Base-by-base conservation (phyloP, 495 filamentous ascomycete genomes). In the Chaetomium cochliodes region DNA sequence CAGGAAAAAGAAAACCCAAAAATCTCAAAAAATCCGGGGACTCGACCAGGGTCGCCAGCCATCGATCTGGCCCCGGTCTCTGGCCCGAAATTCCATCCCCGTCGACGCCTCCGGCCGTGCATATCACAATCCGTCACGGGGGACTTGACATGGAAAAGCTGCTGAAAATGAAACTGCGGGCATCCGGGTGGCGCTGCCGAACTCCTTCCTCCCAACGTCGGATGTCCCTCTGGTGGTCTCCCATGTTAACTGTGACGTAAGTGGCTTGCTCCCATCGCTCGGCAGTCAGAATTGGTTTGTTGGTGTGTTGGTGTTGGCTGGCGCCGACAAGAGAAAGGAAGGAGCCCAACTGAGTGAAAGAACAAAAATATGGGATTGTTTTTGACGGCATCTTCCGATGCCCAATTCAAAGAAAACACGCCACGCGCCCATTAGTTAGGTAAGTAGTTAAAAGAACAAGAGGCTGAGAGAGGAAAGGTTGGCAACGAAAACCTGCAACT, bases 1-100 rank as follows among this genome's bases (percentile, higher is more conserved):
- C n/a, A 33, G 26, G 52, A 55, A 55, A 33, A 55, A 55, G 52
- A 55, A 57, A 57, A 57, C 18, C 52, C 26, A 55, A 12, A 28
- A 55, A 28, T 18, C 47, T 37, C 33, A 37, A 37, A 30, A 37
- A 37, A 37, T 37, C 47, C 13, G 41, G 41, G 41, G 41, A 16
- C n/a, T 47, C 44, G 44, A 47, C 44, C 44, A 12, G 44, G 44
- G 44, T 18, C n/a, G 44, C 15, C n/a, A 18, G 44, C 44, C 44
- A 47, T 20, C 44, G n/a, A 8, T 5, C n/a, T 47, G n/a, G 16
- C 4, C 44, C 44, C n/a, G 15, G 44, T 47, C 13, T 44, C 41
- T 44, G 26, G 49, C 49, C 49, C 9, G n/a, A 9, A 51, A 51
- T 23, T 11, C 33, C 33, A 37, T 37, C 33, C 41, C 49, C 22